phyloP scores from a whole-genome alignment of 2,329 filamentous ascomycete species.

The Ophiostoma ips region DNA sequence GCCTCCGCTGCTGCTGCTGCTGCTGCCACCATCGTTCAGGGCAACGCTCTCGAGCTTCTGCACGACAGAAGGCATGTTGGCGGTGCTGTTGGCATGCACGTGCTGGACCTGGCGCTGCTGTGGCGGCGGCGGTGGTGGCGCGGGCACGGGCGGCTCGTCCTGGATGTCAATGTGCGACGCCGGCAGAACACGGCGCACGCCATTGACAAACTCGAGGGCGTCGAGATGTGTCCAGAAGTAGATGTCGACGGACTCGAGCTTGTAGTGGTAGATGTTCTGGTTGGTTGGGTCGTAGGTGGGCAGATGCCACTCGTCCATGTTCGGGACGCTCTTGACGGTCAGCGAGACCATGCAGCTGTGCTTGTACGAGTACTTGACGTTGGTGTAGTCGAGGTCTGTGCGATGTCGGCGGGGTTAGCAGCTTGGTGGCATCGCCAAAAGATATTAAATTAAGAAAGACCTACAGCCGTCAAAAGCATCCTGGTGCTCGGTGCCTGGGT shows the following conservation, averaged over 20 bases:
- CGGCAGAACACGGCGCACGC: slow-evolving; percentile 50
- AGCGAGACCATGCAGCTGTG: slow-evolving; percentile 59
- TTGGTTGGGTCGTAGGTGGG: slow-evolving; percentile 59
- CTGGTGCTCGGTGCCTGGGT: slow-evolving; percentile 59
- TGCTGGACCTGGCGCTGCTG: slow-evolving; percentile 18
- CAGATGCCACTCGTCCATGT: slow-evolving; percentile 57
- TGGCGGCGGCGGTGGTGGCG: slow-evolving; percentile 18
- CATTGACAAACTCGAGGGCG: slow-evolving; percentile 55
- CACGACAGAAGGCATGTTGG: slow-evolving; percentile 53
- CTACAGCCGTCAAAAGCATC: slow-evolving; percentile 67
- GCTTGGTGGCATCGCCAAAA: not conserved
- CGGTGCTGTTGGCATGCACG: slow-evolving; percentile 9
- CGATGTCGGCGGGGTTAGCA: not conserved
- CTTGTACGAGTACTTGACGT: slow-evolving; percentile 57
- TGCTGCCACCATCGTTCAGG: slow-evolving; percentile 26
- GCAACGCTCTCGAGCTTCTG: slow-evolving; percentile 60
- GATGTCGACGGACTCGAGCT: slow-evolving; percentile 59
- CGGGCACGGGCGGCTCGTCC: slow-evolving; percentile 45
- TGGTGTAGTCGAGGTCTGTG: slow-evolving; percentile 50
- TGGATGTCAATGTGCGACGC: slow-evolving; percentile 45
- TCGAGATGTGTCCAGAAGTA: slow-evolving; percentile 70
- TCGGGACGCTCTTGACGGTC: slow-evolving; percentile 39
- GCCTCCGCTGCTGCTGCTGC: slow-evolving; percentile 28
- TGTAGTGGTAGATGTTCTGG: slow-evolving; percentile 67
- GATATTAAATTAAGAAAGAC: slow-evolving; percentile 17